Evolutionary conservation across 148 eudicot genomes (phyloP).

Genomic region (Tetragonia tetragonoides): DNA sequence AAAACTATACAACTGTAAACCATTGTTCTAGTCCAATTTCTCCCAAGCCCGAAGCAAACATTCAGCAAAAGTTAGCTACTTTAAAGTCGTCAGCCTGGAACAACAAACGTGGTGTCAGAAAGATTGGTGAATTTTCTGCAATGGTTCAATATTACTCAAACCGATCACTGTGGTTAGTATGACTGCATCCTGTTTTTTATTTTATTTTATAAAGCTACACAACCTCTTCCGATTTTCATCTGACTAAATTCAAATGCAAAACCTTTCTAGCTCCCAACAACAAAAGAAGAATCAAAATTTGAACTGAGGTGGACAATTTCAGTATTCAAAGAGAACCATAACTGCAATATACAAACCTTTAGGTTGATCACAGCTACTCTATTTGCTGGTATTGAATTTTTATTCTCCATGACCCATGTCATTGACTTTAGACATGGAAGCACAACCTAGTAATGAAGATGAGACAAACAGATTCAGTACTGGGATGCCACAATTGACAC

Average conservation of each 20-base stretch:
- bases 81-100: too few species aligned
- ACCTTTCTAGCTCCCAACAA: background rate
- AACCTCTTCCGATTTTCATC: background rate
- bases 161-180: background rate
- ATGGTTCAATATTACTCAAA: background rate
- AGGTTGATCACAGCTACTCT: slow-evolving; percentile 84
- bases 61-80: too few species aligned
- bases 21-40: background rate
- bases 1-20: background rate
- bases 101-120: too few species aligned
- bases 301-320: background rate
- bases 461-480: slow-evolving; percentile 15
- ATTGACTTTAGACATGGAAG: slow-evolving; percentile 94
- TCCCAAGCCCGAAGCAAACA: background rate
- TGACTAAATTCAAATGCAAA: background rate
- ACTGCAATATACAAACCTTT: slow-evolving; percentile 48
- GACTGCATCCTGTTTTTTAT: background rate
- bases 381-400: slow-evolving; percentile 60
- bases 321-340: slow-evolving; percentile 2
- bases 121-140: background rate
- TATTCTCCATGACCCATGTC: slow-evolving; percentile 97
- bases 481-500: background rate
- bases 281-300: background rate
- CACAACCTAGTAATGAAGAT: slow-evolving; percentile 35
- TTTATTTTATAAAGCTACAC: background rate